Evolutionary conservation across 345 rosid species (phyloP).

Genomic region (Eucalyptus sp.): DNA sequence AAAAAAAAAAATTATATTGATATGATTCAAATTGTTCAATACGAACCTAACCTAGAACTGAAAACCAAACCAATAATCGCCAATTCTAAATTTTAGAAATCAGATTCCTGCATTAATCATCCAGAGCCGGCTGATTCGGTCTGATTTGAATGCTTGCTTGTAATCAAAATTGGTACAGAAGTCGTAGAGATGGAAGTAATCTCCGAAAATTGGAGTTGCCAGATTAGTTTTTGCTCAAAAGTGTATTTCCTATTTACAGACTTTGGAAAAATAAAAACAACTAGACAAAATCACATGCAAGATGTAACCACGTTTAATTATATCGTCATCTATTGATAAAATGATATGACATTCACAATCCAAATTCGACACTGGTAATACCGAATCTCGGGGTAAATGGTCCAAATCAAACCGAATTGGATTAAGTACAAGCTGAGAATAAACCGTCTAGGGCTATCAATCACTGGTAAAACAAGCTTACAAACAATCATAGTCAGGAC

Average conservation of each 20-base stretch:
- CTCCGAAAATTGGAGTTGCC: neutral
- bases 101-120: neutral
- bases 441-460: neutral
- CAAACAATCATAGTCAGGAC: neutral
- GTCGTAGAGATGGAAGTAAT: neutral
- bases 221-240: neutral
- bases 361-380: neutral
- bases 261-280: neutral
- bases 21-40: fast-evolving
- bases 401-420: neutral
- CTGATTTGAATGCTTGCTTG: neutral
- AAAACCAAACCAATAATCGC: neutral
- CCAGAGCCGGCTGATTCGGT: neutral
- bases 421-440: neutral
- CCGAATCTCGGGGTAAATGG: neutral
- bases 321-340: neutral
- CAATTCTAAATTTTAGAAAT: neutral
- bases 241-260: neutral
- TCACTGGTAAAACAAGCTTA: neutral
- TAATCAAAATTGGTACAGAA: neutral
- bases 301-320: neutral
- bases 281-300: neutral
- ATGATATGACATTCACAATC: neutral
- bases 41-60: fast-evolving
- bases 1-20: neutral